These are phyloP conservation scores for Ramularia endophylla DNA, from an alignment of 2,329 filamentous ascomycete genomes.

Conservation along the genomic window DNA sequence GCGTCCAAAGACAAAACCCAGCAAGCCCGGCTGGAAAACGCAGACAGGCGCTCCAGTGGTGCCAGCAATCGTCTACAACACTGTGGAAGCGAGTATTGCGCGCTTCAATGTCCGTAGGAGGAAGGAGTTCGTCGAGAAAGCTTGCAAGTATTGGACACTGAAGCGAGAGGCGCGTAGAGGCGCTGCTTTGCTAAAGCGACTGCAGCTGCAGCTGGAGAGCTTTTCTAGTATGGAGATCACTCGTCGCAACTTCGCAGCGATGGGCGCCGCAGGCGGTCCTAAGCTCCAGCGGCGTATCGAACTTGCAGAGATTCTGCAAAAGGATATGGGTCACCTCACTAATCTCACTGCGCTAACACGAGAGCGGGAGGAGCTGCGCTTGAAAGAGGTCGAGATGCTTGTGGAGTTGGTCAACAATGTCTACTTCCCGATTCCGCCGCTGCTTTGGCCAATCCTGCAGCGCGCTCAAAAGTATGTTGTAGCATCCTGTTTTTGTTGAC, in stretches of 20 bases:
- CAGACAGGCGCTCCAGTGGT: constrained; percentile 94
- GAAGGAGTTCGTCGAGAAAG: constrained; percentile 88
- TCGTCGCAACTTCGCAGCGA: constrained; percentile 87
- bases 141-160: constrained; percentile 95
- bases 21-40: constrained; percentile 78
- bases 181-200: constrained; percentile 82
- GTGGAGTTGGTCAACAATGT: constrained; percentile 76
- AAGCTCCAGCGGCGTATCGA: constrained; percentile 77
- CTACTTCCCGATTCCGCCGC: constrained; percentile 80
- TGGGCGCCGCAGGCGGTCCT: constrained; percentile 77
- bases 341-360: constrained; percentile 65
- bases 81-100: constrained; percentile 74
- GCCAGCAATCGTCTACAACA: constrained; percentile 78
- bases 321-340: constrained; percentile 72
- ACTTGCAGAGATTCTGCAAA: constrained; percentile 70
- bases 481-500: background rate
- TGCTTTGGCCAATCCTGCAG: constrained; percentile 72
- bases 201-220: constrained; percentile 91
- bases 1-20: constrained; percentile 55
- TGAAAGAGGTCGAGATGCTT: constrained; percentile 70
- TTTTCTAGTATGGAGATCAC: constrained; percentile 98
- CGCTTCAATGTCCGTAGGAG: constrained; percentile 80
- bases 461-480: constrained; percentile 71
- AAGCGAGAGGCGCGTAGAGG: constrained; percentile 91
- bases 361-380: constrained; percentile 68